Conservation (phyloP, 139 green algal genomes). For the Desmodesmus armatus region DNA sequence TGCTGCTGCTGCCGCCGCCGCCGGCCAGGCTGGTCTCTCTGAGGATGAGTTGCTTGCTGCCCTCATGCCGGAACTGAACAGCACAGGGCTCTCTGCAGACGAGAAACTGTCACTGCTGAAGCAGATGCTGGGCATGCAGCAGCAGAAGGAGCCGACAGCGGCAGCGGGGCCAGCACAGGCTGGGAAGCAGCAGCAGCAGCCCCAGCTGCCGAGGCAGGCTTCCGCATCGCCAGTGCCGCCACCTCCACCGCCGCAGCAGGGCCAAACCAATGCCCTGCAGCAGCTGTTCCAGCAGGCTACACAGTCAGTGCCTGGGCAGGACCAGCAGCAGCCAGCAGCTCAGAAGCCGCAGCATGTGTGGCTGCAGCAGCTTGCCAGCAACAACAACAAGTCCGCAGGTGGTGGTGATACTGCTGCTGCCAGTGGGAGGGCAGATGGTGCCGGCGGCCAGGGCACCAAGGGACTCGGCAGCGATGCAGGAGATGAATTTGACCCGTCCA, state of each 20-base stretch:
- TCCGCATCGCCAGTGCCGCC: background rate
- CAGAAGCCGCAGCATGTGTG: constrained; percentile 30
- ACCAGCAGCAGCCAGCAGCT: constrained; percentile 9
- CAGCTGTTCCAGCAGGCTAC: background rate
- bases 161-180: background rate
- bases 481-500: constrained; percentile 34
- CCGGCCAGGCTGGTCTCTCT: background rate
- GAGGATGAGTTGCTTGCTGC: constrained; percentile 23
- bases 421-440: background rate
- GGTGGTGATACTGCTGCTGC: constrained; percentile 7
- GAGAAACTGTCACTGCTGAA: constrained; percentile 31
- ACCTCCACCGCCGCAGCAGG: background rate
- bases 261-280: too few species aligned
- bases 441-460: background rate
- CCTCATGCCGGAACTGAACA: constrained; percentile 12
- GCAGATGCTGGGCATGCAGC: constrained; percentile 37
- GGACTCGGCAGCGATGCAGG: background rate
- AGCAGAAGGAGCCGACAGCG: constrained; percentile 1
- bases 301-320: background rate
- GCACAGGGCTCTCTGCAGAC: constrained; percentile 1
- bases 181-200: constrained; percentile 13
- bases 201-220: background rate
- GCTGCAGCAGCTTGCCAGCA: constrained; percentile 41
- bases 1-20: background rate
- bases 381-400: constrained; percentile 12